These are phyloP conservation scores for Carex cristatella DNA, from an alignment of 176 grass and related monocot genomes.

Conservation along the genomic window DNA sequence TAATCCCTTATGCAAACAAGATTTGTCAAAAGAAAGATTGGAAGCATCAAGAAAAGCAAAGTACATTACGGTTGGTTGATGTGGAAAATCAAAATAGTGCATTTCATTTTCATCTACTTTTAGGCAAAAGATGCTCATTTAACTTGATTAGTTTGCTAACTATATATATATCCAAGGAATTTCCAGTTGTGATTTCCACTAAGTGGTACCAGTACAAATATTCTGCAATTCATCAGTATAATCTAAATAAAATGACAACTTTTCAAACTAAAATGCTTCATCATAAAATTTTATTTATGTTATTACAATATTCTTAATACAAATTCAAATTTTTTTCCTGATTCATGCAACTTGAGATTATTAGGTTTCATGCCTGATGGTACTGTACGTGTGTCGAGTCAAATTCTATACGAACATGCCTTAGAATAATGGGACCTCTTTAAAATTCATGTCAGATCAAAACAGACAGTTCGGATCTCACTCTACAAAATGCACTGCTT, in stretches of 20 bases:
- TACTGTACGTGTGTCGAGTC: too few species aligned
- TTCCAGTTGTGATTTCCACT: not conserved
- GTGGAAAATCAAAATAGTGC: not conserved
- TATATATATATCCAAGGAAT: not conserved
- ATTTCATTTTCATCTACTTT: conserved; percentile 15
- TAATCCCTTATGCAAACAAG: conserved; percentile 2
- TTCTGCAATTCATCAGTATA: not conserved
- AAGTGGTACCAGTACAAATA: not conserved
- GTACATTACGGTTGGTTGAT: conserved; percentile 5
- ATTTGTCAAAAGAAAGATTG: conserved; percentile 21
- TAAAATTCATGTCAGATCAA: too few species aligned
- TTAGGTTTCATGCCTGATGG: too few species aligned
- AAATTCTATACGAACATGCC: too few species aligned
- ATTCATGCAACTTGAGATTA: too few species aligned
- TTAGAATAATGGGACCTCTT: too few species aligned
- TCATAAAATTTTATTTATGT: not conserved
- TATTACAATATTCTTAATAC: not conserved
- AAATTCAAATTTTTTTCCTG: too few species aligned
- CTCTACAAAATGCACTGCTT: too few species aligned
- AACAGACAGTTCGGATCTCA: too few species aligned
- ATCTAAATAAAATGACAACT: not conserved
- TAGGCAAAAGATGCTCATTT: not conserved
- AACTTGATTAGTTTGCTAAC: conserved; percentile 18
- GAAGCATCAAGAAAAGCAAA: conserved; percentile 15
- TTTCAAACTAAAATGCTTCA: not conserved